Percentiles rank a stretch among this genome's conserved stretches.
These are phyloP conservation scores for Xylogone sp. DNA, from an alignment of 2,329 filamentous ascomycete genomes.

Conservation along the genomic window DNA sequence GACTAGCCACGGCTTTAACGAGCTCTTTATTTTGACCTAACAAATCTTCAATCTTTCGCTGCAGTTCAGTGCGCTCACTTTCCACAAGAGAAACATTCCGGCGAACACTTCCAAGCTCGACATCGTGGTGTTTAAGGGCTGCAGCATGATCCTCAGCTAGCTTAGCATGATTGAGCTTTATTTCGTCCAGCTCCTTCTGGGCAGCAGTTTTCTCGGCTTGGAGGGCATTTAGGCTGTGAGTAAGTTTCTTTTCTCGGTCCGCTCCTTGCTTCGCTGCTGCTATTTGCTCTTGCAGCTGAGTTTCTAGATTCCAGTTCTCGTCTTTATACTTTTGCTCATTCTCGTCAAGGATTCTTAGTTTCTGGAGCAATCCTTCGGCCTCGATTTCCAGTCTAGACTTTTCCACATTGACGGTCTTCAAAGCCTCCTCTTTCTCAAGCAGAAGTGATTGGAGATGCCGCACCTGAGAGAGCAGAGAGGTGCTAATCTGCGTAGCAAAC, in stretches of 20 bases:
- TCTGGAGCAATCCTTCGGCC: slow-evolving; percentile 72
- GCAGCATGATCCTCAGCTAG: slow-evolving; percentile 76
- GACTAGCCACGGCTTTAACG: slow-evolving; percentile 75
- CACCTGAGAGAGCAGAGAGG: slow-evolving; percentile 88
- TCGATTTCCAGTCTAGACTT: slow-evolving; percentile 80
- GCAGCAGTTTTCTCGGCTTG: slow-evolving; percentile 72
- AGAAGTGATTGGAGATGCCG: slow-evolving; percentile 83
- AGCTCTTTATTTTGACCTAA: slow-evolving; percentile 88
- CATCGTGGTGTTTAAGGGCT: slow-evolving; percentile 78
- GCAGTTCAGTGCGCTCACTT: slow-evolving; percentile 71
- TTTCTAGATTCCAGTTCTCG: slow-evolving; percentile 97
- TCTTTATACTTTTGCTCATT: slow-evolving; percentile 96
- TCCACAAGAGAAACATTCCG: slow-evolving; percentile 76
- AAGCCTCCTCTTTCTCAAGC: slow-evolving; percentile 80
- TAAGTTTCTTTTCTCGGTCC: slow-evolving; percentile 80
- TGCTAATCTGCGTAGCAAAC: slow-evolving; percentile 97
- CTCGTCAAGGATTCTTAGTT: slow-evolving; percentile 80
- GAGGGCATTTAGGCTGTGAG: slow-evolving; percentile 64
- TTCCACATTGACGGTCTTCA: slow-evolving; percentile 71
- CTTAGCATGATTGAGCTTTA: slow-evolving; percentile 75
- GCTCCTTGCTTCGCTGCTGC: slow-evolving; percentile 69
- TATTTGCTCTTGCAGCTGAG: slow-evolving; percentile 80
- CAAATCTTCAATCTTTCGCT: slow-evolving; percentile 84
- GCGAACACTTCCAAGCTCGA: slow-evolving; percentile 80
- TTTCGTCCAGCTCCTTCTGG: slow-evolving; percentile 87